Base-by-base conservation (phyloP, 768 basidiomycete species). In the Tricholoma saponaceum region DNA sequence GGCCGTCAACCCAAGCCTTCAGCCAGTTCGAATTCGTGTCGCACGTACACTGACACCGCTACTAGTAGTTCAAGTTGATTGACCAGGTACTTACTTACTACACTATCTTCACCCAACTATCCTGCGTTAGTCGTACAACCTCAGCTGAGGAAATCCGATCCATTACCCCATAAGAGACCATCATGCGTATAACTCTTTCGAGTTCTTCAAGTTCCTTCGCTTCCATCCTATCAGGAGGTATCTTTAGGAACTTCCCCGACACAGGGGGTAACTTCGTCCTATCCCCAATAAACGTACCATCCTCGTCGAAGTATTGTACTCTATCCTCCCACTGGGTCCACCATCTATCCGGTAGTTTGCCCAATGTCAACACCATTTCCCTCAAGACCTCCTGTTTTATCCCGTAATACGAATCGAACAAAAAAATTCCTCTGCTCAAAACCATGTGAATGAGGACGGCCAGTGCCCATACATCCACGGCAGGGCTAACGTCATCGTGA, bases 291-390 rank as follows among this genome's bases (percentile, higher is more conserved):
- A 54, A 51, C 25, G n/a, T n/a, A n/a, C n/a, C n/a, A n/a, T n/a
- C n/a, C n/a, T n/a, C n/a, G n/a, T n/a, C n/a, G n/a, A n/a, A n/a
- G n/a, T n/a, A n/a, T n/a, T n/a, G n/a, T n/a, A n/a, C n/a, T n/a
- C n/a, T n/a, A n/a, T n/a, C n/a, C n/a, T n/a, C n/a, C n/a, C n/a
- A n/a, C n/a, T n/a, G n/a, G n/a, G n/a, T n/a, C n/a, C n/a, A n/a
- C n/a, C n/a, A n/a, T n/a, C n/a, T n/a, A n/a, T n/a, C n/a, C n/a
- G n/a, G n/a, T n/a, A n/a, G n/a, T n/a, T n/a, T 62, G 5, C 58
- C 58, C 8, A 62, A 39, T 2, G 30, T 57, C 55, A 57, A 28
- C 44, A 59, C 58, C 56, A 62, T 59, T 46, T 62, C 61, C n/a
- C 55, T 32, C 4, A 59, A 4, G 18, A 59, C 39, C 33, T 59